These are phyloP conservation scores for Eleusine coracana DNA, from an alignment of 176 grass and related monocot genomes.

Conservation along the genomic window DNA sequence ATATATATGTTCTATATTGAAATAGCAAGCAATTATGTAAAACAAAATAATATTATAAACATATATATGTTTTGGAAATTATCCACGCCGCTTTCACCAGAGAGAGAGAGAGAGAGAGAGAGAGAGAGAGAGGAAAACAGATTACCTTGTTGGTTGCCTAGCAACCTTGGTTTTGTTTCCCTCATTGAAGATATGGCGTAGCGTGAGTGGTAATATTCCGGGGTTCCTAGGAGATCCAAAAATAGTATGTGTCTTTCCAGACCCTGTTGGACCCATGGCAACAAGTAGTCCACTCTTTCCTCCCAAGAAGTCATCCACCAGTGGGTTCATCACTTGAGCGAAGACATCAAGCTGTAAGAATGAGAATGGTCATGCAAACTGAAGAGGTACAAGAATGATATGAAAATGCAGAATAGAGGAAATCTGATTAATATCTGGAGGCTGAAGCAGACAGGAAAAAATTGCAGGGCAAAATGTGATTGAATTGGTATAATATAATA, in stretches of 20 bases:
- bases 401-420: neutral
- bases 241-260: slow-evolving; percentile 89
- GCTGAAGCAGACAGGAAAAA: neutral
- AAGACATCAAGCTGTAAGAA: slow-evolving; percentile 67
- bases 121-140: neutral
- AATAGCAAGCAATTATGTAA: no score
- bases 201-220: slow-evolving; percentile 62
- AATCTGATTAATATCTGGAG: neutral
- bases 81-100: no score
- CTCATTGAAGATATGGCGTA: slow-evolving; percentile 56
- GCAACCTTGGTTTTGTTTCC: slow-evolving; percentile 30
- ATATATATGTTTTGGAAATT: no score
- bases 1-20: no score
- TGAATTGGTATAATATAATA: neutral
- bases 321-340: slow-evolving; percentile 65
- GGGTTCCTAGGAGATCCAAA: slow-evolving; percentile 70
- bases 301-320: slow-evolving; percentile 73
- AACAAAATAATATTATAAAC: no score
- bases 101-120: no score
- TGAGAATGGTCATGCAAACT: slow-evolving; percentile 5
- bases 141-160: slow-evolving; percentile 18
- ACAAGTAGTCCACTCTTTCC: slow-evolving; percentile 75
- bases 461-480: neutral
- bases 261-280: slow-evolving; percentile 81
- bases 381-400: neutral